phyloP scores from a whole-genome alignment of 2,329 filamentous ascomycete genomes.

The Plenodomus lindquistii region DNA sequence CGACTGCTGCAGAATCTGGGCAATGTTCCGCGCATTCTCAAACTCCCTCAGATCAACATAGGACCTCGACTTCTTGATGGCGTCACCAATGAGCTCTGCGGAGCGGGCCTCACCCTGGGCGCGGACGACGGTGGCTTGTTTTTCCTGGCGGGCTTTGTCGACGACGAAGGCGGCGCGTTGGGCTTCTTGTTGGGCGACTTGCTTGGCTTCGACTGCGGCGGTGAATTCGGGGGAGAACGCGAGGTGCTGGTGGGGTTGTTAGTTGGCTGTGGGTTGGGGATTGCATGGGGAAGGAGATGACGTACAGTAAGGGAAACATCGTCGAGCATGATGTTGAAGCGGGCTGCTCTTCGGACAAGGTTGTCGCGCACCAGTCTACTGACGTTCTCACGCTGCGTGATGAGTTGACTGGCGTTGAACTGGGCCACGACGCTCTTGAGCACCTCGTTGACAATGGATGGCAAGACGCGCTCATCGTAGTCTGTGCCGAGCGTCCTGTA shows the following conservation, averaged over 20 bases:
- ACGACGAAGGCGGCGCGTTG: constrained; percentile 97
- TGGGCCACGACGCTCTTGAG: constrained; percentile 98
- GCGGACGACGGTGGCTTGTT: constrained; percentile 97
- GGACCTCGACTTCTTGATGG: constrained; percentile 98
- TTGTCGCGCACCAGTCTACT: constrained; percentile 90
- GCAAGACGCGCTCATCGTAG: constrained; percentile 97
- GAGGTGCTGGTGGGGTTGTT: constrained; percentile 56
- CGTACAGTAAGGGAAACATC: constrained; percentile 94
- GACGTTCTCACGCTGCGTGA: constrained; percentile 98
- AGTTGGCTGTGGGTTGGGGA: constrained; percentile 17
- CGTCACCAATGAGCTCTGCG: constrained; percentile 95
- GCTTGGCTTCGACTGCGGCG: constrained; percentile 70
- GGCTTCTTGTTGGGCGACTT: constrained; percentile 83
- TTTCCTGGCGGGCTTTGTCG: constrained; percentile 98
- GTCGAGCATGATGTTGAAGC: constrained; percentile 96
- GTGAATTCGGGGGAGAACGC: constrained; percentile 73
- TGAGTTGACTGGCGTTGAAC: constrained; percentile 97
- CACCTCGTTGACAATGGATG: constrained; percentile 98
- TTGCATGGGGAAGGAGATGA: background rate
- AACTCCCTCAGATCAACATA: constrained; percentile 98
- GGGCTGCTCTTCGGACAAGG: constrained; percentile 82
- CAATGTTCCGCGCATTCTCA: constrained; percentile 91
- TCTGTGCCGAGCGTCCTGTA: constrained; percentile 94
- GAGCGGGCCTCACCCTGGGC: constrained; percentile 99
- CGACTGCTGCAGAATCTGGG: constrained; percentile 83